Evolutionary conservation across 1,284 basidiomycete genomes (phyloP).

Genomic region (Sphaerobolus stellatus): DNA sequence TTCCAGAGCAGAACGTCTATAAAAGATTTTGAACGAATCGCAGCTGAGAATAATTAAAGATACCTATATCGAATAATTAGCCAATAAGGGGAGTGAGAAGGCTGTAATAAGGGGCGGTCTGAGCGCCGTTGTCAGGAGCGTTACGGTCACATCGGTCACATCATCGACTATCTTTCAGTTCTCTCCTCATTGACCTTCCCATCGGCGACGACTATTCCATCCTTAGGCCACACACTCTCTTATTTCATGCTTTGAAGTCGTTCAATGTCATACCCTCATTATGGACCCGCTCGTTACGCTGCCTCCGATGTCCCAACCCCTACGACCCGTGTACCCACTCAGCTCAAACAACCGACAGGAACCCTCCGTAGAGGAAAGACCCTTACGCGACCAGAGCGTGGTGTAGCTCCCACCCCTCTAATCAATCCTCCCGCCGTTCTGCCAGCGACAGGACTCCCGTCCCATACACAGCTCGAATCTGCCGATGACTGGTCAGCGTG

Average conservation of each 20-base stretch:
- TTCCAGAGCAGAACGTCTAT: no score
- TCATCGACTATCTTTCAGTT: no score
- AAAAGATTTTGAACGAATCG: no score
- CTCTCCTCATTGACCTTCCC: no score
- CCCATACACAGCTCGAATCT: conserved; percentile 29
- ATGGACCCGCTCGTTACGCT: conserved; percentile 50
- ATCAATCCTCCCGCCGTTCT: conserved; percentile 70
- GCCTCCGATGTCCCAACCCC: conserved; percentile 67
- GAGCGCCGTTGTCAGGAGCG: no score
- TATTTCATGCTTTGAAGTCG: neutral
- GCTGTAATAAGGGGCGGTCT: no score
- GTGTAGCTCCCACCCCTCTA: conserved; percentile 90
- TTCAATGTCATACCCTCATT: conserved; percentile 41
- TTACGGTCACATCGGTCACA: no score
- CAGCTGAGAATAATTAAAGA: no score
- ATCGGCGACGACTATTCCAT: no score
- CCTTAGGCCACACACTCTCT: neutral
- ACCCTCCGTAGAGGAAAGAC: conserved; percentile 86
- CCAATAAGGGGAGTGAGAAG: no score
- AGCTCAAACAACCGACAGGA: conserved; percentile 42
- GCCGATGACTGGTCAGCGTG: conserved; percentile 67
- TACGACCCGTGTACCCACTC: conserved; percentile 49
- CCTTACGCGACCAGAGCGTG: conserved; percentile 91
- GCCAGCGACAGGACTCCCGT: conserved; percentile 32
- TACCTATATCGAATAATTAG: no score